These are phyloP conservation scores for Ichthyophthirius multifiliis DNA, from an alignment of 169 alveolate species.

Conservation along the genomic window DNA sequence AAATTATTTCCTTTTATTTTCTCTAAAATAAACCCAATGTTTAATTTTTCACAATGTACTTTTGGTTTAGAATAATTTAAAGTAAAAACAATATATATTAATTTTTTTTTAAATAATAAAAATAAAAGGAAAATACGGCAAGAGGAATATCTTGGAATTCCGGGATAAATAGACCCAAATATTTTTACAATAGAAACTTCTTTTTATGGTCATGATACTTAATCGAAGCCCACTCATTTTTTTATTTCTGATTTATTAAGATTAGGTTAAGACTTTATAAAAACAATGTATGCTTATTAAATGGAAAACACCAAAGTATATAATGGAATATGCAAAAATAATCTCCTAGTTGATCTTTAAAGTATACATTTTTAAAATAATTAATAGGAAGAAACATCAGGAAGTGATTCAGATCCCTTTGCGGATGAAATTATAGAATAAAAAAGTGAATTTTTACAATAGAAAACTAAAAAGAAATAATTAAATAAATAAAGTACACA, in stretches of 20 bases:
- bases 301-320: background rate
- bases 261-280: background rate
- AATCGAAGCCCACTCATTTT: background rate
- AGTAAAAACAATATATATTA: too few relatives aligned
- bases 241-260: background rate
- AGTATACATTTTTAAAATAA: too few relatives aligned
- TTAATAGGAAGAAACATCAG: background rate
- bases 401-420: conserved; percentile 4
- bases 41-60: background rate
- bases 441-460: too few relatives aligned
- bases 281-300: background rate
- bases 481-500: too few relatives aligned
- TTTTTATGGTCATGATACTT: background rate
- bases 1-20: background rate
- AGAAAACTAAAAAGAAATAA: too few relatives aligned
- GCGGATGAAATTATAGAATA: too few relatives aligned
- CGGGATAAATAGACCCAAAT: background rate
- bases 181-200: background rate
- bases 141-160: background rate
- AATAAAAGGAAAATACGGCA: background rate
- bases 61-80: conserved; percentile 6
- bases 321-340: background rate
- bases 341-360: too few relatives aligned
- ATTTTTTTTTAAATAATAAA: too few relatives aligned
- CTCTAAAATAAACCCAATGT: background rate